A percentile compares a stretch with the other conserved stretches of the same genome.
These are phyloP conservation scores for Cladosporium velox DNA, from an alignment of 2,329 filamentous ascomycete species.

Conservation along the genomic window DNA sequence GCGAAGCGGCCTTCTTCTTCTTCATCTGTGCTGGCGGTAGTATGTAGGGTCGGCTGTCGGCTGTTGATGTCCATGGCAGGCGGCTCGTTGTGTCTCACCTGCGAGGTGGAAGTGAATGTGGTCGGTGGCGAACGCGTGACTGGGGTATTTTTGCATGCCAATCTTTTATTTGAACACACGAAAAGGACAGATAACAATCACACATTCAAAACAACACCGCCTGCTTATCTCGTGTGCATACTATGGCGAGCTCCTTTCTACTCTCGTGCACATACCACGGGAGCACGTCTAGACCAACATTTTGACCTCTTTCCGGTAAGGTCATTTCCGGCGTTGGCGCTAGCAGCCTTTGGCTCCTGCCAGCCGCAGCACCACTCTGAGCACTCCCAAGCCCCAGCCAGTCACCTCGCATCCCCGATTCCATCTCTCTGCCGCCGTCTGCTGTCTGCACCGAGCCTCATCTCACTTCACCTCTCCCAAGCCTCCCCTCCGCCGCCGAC, in stretches of 20 bases:
- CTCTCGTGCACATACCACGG: not conserved
- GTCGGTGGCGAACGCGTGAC: not conserved
- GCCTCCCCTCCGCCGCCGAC: not conserved
- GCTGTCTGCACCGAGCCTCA: not conserved
- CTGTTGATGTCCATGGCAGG: not conserved
- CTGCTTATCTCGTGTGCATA: slow-evolving; percentile 2
- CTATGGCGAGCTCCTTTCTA: not conserved
- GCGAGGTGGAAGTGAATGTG: slow-evolving; percentile 1
- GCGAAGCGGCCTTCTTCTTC: slow-evolving; percentile 3
- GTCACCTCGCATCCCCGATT: not conserved
- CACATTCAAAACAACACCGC: not conserved
- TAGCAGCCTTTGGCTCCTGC: slow-evolving; percentile 3
- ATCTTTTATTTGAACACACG: not conserved
- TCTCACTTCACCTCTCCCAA: not conserved
- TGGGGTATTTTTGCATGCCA: not conserved
- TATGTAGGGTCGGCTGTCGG: not conserved
- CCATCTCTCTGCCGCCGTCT: not conserved
- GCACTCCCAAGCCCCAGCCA: not conserved
- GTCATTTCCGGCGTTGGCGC: not conserved
- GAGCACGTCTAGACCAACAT: not conserved
- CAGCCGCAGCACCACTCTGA: not conserved
- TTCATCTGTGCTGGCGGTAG: not conserved
- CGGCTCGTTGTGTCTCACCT: not conserved
- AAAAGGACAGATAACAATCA: not conserved
- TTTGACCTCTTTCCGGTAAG: not conserved